phyloP scores from a whole-genome alignment of 345 rosid species.

The Lumnitzera racemosa region DNA sequence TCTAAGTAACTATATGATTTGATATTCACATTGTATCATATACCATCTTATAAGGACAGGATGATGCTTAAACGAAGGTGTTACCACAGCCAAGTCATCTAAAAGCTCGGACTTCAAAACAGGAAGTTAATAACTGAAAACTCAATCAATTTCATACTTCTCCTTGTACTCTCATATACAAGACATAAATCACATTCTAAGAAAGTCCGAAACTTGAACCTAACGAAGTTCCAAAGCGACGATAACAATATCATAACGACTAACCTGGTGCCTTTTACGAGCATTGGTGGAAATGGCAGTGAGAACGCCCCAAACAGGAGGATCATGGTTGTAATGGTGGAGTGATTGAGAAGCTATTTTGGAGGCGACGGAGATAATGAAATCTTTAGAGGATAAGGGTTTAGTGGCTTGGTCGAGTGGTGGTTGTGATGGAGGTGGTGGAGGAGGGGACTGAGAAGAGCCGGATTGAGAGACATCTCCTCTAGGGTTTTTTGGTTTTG shows the following conservation, averaged over 20 bases:
- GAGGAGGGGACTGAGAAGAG: too few relatives aligned
- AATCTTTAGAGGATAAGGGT: conserved; percentile 21
- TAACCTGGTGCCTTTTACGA: conserved; percentile 73
- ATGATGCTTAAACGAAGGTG: too few relatives aligned
- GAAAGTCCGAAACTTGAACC: background rate
- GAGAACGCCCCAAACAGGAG: conserved; percentile 85
- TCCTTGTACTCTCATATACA: background rate
- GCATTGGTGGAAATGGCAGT: conserved; percentile 77
- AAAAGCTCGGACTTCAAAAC: background rate
- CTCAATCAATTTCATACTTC: background rate
- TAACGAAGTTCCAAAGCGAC: background rate
- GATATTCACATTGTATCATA: too few relatives aligned
- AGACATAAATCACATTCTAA: too few relatives aligned
- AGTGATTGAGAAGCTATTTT: conserved; percentile 67
- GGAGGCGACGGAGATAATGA: conserved; percentile 51
- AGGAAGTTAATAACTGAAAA: background rate
- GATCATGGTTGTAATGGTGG: conserved; percentile 34
- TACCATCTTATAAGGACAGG: too few relatives aligned
- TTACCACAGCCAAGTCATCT: too few relatives aligned
- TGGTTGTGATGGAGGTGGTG: too few relatives aligned
- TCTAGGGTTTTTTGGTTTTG: too few relatives aligned
- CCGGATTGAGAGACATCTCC: too few relatives aligned
- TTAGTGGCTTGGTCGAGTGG: too few relatives aligned
- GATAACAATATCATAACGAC: background rate
- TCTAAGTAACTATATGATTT: too few relatives aligned